Base-by-base conservation (phyloP, 2,329 filamentous ascomycete species). In the Nothophaeocryptopus gaeumannii region DNA sequence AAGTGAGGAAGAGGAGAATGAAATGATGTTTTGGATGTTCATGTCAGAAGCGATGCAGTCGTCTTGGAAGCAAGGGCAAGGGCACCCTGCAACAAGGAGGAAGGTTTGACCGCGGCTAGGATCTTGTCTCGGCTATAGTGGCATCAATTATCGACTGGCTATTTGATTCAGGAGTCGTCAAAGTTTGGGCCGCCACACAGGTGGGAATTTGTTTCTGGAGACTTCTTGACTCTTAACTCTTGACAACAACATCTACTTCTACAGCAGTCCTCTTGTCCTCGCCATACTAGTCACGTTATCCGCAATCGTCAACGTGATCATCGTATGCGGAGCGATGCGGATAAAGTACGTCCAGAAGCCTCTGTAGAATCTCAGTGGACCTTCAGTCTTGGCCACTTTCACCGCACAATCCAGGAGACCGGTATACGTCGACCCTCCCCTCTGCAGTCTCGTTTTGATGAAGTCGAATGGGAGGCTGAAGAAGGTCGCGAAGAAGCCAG, bases 381-480 rank as follows among this genome's bases (percentile, higher is more conserved):
- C 92, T 70, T 97, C 92, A 62, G 96, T 87, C 64, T 78, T 83
- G 15, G 88, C 82, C 14, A 96, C 92, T 74, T 95, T 95, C 66
- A 77, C 74, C 63, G 95, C 95, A 73, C 92, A 96, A 69, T 97
- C 88, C 30, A 81, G 70, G 82, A 96, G 89, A 59, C 89, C 83
- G 62, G 82, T 86, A 72, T 97, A 97, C 7, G 89, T 90, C 49
- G 92, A 62, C 64, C 83, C 83, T 35, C 91, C 91, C 77, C 95
- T 95, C 77, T 97, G 92, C 70, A 97, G 71, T 44, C 92, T 80
- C 14, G 93, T 97, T 84, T 97, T 97, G 74, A 96, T 86, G 72
- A 99, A 97, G 74, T 99, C 92, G 67, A 99, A 97, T 0, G 93
- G 92, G 68, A 99, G 73, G 43, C 85, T 90, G 70, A 97, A 89